Base-by-base conservation (phyloP, 305 asterid species). In the Fraxinus dipetala region DNA sequence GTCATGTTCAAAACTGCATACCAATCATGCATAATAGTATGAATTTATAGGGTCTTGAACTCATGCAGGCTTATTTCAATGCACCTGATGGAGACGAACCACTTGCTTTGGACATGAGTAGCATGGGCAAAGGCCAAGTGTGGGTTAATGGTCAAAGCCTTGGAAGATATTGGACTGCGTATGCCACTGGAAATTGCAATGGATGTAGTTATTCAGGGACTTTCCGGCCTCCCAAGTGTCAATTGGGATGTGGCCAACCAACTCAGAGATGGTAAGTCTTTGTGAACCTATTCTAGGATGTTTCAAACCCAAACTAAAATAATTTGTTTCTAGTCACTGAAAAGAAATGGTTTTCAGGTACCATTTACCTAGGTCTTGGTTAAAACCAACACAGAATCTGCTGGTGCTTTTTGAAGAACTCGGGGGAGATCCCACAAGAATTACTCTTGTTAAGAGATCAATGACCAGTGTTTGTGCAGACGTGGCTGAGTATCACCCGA, bases 71-170 rank as follows among this genome's bases (percentile, higher is more conserved):
- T 85, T 85, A 80, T 78, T 94, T 94, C 78, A 83, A 90, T 79
- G 83, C 93, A 16, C 99, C 98, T 13, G 90, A 87, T 34, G 98
- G 97, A 82, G 91, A 91, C 18, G 98, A 95, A 83, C 97, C 99
- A 13, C 89, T 95, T 89, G 99, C 98, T 74, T 81, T 95, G 89
- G 99, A 95, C 90, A 90, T 95, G 97, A 87, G 90, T 77, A 93
- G 96, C 90, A 94, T 95, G 99, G 97, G 98, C 59, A 95, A 93
- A 88, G 98, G 98, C 83, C 93, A 95, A 88, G 83, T 95, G n/a
- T 93, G 98, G 97, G 90, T 95, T 26, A 95, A 95, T 35, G 98
- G 98, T 36, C 92, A 91, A 81, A 92, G 97, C 81, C 88, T 95
- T 10, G 98, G 98, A 80, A 87, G 98, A 83, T 95, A 92, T 83